A percentile compares a stretch with the other conserved stretches of the same genome.
These are phyloP conservation scores for Diaporthe vaccinii DNA, from an alignment of 2,329 filamentous ascomycete species.

Conservation along the genomic window DNA sequence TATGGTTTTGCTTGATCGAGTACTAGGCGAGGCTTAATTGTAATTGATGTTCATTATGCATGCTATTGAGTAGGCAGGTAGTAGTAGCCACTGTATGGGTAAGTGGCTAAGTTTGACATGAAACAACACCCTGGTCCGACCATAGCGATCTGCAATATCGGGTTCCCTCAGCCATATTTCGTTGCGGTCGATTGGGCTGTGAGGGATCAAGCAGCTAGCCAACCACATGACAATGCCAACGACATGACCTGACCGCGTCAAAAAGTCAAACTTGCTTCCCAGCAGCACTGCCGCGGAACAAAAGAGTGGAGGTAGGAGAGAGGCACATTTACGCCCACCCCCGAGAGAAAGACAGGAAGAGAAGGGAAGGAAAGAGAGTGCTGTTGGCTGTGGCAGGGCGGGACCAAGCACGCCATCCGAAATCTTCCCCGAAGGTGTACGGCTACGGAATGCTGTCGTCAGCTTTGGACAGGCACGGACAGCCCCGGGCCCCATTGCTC, in stretches of 20 bases:
- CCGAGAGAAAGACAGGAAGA: neutral
- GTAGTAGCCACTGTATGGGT: constrained; percentile 19
- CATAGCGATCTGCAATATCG: constrained; percentile 24
- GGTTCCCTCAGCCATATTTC: neutral
- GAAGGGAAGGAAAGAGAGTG: neutral
- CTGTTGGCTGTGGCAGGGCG: neutral
- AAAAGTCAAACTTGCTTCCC: neutral
- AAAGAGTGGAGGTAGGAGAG: neutral
- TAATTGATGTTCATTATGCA: constrained; percentile 29
- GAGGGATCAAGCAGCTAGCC: neutral
- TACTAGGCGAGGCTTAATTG: constrained; percentile 18
- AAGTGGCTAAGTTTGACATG: constrained; percentile 27
- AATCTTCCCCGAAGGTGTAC: constrained; percentile 6
- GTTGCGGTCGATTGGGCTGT: constrained; percentile 1
- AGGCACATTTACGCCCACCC: too few relatives aligned
- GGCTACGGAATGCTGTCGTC: neutral
- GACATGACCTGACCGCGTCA: neutral
- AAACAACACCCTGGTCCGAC: constrained; percentile 14
- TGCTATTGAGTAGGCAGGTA: constrained; percentile 20
- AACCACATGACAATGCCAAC: neutral
- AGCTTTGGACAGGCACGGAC: constrained; percentile 15
- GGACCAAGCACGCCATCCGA: constrained; percentile 1
- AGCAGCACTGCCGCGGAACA: neutral
- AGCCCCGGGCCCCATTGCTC: neutral
- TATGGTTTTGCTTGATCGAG: neutral